Base-by-base conservation (phyloP, 2,329 filamentous ascomycete genomes). In the Penicillium concentricum region DNA sequence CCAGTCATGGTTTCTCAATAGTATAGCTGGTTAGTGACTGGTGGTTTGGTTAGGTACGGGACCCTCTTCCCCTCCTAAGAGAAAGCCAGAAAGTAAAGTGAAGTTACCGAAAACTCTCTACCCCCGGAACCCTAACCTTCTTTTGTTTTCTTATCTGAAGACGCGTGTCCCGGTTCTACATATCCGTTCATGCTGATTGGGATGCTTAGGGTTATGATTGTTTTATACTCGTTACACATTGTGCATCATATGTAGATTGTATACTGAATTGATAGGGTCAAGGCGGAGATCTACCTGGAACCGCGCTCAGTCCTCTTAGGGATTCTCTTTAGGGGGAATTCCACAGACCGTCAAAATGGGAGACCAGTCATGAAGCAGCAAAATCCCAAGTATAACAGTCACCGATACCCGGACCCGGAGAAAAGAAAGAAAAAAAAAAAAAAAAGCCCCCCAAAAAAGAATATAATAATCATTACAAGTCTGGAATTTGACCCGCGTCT, bases 41-140 rank as follows among this genome's bases (percentile, higher is more conserved):
- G 30, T 32, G 5, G 30, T 32, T 52, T 44, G 18, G 38, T 37
- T 51, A 62, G 59, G 57, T 51, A 64, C 61, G 69, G 62, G 55
- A 50, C 48, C 64, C 62, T 68, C 65, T 64, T 64, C 47, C 59
- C 57, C 49, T 51, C 43, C 18, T 45, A 35, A 45, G 46, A 20
- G 34, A 48, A 32, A n/a, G n/a, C n/a, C n/a, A n/a, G n/a, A n/a
- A 32, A 63, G 54, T 57, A 56, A 58, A 56, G 60, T 30, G 60
- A 64, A 65, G 64, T 57, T 66, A 62, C 59, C 61, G 57, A 66
- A 51, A 60, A 63, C 62, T 65, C 45, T 56, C 50, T 56, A n/a
- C 57, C 50, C 46, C 24, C 49, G 59, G 65, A 63, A 60, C 58
- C 54, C 62, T 62, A 66, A 61, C 57, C 55, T 60, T 62, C 44